phyloP scores from a whole-genome alignment of 192 early-diverging fungal genomes.

The Coemansia sp. region DNA sequence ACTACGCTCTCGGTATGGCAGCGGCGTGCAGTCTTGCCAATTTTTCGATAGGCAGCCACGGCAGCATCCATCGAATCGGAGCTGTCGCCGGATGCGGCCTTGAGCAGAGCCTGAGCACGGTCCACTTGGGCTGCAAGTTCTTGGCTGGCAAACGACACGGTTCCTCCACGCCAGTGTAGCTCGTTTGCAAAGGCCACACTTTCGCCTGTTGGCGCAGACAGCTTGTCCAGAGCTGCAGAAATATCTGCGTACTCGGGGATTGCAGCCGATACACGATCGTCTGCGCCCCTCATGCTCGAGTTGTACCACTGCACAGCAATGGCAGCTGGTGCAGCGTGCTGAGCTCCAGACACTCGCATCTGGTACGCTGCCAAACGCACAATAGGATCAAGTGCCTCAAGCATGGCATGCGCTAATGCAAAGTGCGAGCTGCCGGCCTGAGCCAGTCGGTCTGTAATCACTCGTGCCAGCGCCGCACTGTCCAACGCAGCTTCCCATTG shows the following conservation, averaged over 20 bases:
- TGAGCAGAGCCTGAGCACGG: conserved; percentile 2
- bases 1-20: conserved; percentile 22
- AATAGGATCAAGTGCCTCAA: conserved; percentile 38
- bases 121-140: conserved; percentile 24
- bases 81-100: not conserved
- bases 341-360: conserved; percentile 32
- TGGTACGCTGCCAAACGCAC: conserved; percentile 48
- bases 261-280: conserved; percentile 7
- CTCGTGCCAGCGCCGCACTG: conserved; percentile 29
- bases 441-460: conserved; percentile 26
- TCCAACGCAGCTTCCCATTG: conserved; percentile 46
- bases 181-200: conserved; percentile 13
- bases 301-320: conserved; percentile 18
- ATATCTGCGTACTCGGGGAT: conserved; percentile 16
- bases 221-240: conserved; percentile 11
- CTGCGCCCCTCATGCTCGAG: not conserved
- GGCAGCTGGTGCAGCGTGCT: conserved; percentile 24
- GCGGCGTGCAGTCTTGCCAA: conserved; percentile 19
- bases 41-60: conserved; percentile 7
- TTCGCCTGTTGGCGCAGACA: not conserved
- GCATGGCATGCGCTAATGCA: conserved; percentile 29
- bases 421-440: conserved; percentile 26
- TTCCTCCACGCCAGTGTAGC: conserved; percentile 41
- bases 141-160: conserved; percentile 17
- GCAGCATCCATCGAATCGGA: conserved; percentile 5